Conservation (phyloP, 2,329 filamentous ascomycete species). For the Orbilia oligospora region DNA sequence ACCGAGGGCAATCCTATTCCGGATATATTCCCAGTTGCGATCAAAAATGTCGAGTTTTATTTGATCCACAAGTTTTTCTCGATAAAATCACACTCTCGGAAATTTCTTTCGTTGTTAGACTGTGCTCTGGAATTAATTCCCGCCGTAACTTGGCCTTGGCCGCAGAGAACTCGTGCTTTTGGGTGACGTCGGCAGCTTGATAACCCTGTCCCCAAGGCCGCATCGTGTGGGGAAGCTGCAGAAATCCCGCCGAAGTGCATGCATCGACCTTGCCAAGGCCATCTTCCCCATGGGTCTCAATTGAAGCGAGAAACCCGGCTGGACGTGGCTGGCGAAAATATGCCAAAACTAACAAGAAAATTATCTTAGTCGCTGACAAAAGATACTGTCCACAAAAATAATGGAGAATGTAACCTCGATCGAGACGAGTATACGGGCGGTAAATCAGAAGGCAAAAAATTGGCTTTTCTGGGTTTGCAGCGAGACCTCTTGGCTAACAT, state of each 20-base stretch:
- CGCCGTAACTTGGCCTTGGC: not conserved
- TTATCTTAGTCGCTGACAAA: not conserved
- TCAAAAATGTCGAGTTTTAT: too few relatives aligned
- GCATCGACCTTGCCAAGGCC: conserved; percentile 10
- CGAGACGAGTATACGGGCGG: conserved; percentile 18
- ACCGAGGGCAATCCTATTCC: too few relatives aligned
- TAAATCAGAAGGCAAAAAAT: conserved; percentile 52
- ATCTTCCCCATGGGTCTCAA: not conserved
- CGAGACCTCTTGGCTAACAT: not conserved
- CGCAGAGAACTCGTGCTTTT: not conserved
- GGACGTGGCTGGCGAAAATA: not conserved
- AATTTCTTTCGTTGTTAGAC: not conserved
- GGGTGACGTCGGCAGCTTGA: not conserved
- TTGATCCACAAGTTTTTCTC: not conserved
- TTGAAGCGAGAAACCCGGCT: not conserved
- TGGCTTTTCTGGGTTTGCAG: not conserved
- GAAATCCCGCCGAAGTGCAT: conserved; percentile 23
- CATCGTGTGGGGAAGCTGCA: conserved; percentile 47
- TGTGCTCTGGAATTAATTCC: not conserved
- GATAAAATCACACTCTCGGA: not conserved
- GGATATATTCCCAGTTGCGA: too few relatives aligned
- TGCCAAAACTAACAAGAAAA: not conserved
- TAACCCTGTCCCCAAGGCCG: conserved; percentile 26
- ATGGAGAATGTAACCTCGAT: conserved; percentile 41
- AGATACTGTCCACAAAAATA: not conserved